Percentiles rank a stretch among this genome's conserved stretches.
These are phyloP conservation scores for Picochlorum sp. DNA, from an alignment of 139 green algal genomes.

Conservation along the genomic window DNA sequence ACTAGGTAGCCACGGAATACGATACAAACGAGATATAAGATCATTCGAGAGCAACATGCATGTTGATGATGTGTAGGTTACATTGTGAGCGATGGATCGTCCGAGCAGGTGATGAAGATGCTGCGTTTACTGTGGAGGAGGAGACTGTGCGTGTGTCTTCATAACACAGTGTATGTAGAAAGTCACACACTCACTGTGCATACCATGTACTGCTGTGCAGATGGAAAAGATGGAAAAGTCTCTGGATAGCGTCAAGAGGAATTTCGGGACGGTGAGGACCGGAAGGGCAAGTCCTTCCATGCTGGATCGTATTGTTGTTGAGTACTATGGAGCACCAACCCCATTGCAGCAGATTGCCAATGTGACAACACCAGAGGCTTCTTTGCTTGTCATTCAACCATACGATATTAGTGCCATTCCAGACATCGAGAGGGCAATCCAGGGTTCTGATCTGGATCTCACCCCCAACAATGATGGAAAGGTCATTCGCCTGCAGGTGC, in stretches of 20 bases:
- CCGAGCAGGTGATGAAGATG: not conserved
- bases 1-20: no score
- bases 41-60: no score
- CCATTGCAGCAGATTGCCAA: constrained; percentile 78
- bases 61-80: no score
- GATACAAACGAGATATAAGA: no score
- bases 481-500: constrained; percentile 83
- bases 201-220: constrained; percentile 1
- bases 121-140: constrained; percentile 14
- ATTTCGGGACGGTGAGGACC: constrained; percentile 85
- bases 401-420: constrained; percentile 81
- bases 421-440: constrained; percentile 66
- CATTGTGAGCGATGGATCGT: not conserved
- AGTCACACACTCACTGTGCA: not conserved
- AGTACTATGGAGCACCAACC: constrained; percentile 80
- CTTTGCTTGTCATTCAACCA: constrained; percentile 73
- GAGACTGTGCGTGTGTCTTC: constrained; percentile 10
- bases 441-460: constrained; percentile 78
- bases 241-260: constrained; percentile 42
- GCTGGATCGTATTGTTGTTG: constrained; percentile 86
- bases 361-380: constrained; percentile 75
- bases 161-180: not conserved
- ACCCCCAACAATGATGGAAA: constrained; percentile 93
- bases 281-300: constrained; percentile 81
- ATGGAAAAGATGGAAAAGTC: constrained; percentile 79